A percentile compares a stretch with the other conserved stretches of the same genome.
Evolutionary conservation across 2,329 filamentous ascomycete species (phyloP).

Genomic region (Aspergillus hiratsukae): DNA sequence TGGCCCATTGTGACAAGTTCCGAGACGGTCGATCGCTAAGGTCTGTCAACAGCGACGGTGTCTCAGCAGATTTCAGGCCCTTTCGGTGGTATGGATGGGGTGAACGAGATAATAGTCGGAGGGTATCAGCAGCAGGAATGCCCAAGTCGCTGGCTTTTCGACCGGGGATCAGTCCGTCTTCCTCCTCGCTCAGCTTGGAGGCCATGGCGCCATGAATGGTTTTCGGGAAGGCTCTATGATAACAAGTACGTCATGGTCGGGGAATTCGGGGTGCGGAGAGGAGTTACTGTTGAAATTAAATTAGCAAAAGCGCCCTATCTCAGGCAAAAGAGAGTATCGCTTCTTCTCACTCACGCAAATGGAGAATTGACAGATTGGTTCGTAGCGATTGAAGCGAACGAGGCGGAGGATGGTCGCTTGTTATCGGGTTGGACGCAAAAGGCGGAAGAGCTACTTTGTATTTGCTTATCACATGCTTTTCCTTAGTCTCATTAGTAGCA

Average conservation of each 20-base stretch:
- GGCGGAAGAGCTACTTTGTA: slow-evolving; percentile 12
- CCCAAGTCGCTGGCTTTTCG: slow-evolving; percentile 18
- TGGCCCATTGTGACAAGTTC: slow-evolving; percentile 47
- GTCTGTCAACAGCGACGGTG: slow-evolving; percentile 37
- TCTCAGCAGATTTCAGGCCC: slow-evolving; percentile 53
- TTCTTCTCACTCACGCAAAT: neutral
- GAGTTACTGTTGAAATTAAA: slow-evolving; percentile 2
- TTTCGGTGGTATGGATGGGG: slow-evolving; percentile 66
- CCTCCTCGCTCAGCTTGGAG: slow-evolving; percentile 26
- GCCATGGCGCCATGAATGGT: slow-evolving; percentile 31
- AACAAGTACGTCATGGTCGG: slow-evolving; percentile 28
- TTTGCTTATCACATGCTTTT: slow-evolving; percentile 18
- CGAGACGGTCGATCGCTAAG: slow-evolving; percentile 30
- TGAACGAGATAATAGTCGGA: slow-evolving; percentile 56
- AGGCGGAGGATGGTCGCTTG: slow-evolving; percentile 1
- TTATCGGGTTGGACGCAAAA: slow-evolving; percentile 7
- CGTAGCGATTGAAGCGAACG: neutral
- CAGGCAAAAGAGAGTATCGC: neutral
- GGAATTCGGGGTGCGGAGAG: slow-evolving; percentile 6
- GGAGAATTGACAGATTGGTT: neutral
- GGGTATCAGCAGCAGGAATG: slow-evolving; percentile 16
- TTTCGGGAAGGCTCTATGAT: slow-evolving; percentile 15
- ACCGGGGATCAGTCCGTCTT: slow-evolving; percentile 20
- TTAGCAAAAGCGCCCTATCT: neutral
- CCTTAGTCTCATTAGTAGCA: neutral